Evolutionary conservation across 768 basidiomycete species (phyloP).

Genomic region (Trametes cubensis): DNA sequence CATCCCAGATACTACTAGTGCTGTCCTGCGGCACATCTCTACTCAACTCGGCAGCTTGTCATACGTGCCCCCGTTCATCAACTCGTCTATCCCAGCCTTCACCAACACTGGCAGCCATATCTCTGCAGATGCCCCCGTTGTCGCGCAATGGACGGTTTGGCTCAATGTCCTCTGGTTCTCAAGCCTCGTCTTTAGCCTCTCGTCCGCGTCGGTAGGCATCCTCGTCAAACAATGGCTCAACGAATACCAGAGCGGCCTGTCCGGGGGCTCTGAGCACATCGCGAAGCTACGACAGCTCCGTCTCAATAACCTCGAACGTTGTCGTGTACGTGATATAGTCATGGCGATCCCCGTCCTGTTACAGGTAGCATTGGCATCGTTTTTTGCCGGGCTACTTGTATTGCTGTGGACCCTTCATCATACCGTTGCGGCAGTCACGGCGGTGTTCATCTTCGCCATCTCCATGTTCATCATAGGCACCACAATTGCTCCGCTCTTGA

Average conservation of each 20-base stretch:
- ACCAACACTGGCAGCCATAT: too few species aligned
- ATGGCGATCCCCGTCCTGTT: constrained; percentile 23
- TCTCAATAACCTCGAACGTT: constrained; percentile 19
- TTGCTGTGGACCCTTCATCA: constrained; percentile 21
- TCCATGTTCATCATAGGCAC: background rate
- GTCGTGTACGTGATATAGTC: constrained; percentile 23
- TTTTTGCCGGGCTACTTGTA: constrained; percentile 25
- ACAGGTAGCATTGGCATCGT: constrained; percentile 25
- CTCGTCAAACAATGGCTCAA: too few species aligned
- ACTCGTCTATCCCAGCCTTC: constrained; percentile 11
- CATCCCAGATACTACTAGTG: background rate
- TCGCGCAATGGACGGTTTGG: constrained; percentile 1
- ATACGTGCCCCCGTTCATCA: constrained; percentile 11
- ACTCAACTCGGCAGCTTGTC: constrained; percentile 15
- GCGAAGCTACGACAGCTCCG: constrained; percentile 25
- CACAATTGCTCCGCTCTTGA: background rate
- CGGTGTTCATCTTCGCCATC: background rate
- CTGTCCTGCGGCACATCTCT: constrained; percentile 7
- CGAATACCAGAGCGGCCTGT: background rate
- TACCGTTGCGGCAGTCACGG: constrained; percentile 9
- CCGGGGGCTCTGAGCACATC: background rate
- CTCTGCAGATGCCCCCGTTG: background rate
- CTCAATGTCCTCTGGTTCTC: constrained; percentile 33
- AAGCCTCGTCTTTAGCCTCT: constrained; percentile 30
- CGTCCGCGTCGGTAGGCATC: constrained; percentile 32